Percentiles rank a stretch among this genome's conserved stretches.
phyloP scores from a whole-genome alignment of 2,329 filamentous ascomycete species.

The Sporothrix brunneoviolacea region DNA sequence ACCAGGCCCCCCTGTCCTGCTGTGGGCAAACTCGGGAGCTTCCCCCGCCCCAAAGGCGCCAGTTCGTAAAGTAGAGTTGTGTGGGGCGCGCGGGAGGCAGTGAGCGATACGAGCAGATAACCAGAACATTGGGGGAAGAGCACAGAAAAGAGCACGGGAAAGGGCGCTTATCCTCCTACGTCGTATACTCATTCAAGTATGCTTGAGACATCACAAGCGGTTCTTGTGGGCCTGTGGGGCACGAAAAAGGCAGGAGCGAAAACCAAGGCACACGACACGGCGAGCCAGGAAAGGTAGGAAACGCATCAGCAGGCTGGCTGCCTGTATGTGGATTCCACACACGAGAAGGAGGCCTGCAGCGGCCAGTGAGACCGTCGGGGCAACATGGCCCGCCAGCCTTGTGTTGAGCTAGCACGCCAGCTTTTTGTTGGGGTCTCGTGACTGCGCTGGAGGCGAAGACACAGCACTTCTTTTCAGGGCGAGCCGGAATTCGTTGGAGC shows the following conservation, averaged over 20 bases:
- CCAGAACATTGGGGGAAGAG: neutral
- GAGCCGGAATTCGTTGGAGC: too few species aligned
- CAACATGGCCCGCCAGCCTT: conserved; percentile 1
- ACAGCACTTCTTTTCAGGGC: neutral
- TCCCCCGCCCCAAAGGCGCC: conserved; percentile 4
- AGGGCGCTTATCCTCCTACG: too few species aligned
- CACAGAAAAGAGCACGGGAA: too few species aligned
- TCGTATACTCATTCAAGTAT: too few species aligned
- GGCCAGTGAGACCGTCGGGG: neutral
- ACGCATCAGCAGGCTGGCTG: conserved; percentile 10
- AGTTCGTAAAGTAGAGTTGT: conserved; percentile 1
- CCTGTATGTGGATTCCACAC: neutral
- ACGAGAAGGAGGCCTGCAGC: neutral
- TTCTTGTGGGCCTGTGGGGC: neutral
- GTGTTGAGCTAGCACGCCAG: conserved; percentile 4
- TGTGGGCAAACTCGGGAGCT: conserved; percentile 9
- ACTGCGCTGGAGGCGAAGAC: neutral
- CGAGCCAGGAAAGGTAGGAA: neutral
- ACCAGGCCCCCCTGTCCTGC: conserved; percentile 5
- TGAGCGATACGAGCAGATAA: conserved; percentile 1
- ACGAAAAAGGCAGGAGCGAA: neutral
- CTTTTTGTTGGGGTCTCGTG: conserved; percentile 4
- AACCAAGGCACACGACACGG: conserved; percentile 3
- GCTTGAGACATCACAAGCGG: neutral
- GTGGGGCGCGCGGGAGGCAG: conserved; percentile 1